Base-by-base conservation (phyloP, 164 flowering plant species). In the Chloranthus sessilifolius region DNA sequence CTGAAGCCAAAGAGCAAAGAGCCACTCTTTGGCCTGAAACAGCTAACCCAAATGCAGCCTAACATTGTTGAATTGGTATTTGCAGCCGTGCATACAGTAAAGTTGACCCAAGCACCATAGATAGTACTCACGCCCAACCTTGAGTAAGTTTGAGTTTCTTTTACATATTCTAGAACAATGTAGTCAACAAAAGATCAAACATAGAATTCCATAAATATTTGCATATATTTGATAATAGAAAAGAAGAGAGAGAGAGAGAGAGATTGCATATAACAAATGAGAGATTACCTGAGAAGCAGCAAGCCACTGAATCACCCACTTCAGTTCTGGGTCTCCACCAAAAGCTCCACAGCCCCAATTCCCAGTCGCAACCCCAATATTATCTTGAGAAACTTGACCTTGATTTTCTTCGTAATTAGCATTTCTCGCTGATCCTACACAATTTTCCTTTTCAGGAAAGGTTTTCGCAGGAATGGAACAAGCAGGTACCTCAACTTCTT, bases 331-430 rank as follows among this genome's bases (percentile, higher is more conserved):
- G 64, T 91, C 95, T 55, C 96, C 98, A 14, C 92, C 96, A 69
- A 85, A 91, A 40, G 90, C 98, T 59, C 98, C 96, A 73, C 96
- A 88, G 6, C 98, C 98, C 98, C 98, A 88, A 57, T 91, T 91
- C 11, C 98, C 98, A 2, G 98, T 91, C 3, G 61, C 96, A 67
- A 91, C 62, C 17, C 96, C 98, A 35, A 82, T 48, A 37, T 49
- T 59, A 34, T 61, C 66, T 30, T 76, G 62, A 38, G 38, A 14
- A 4, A 52, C 61, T 20, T 22, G n/a, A 63, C 1, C 43, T 52
- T 51, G 56, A 51, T 16, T 24, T 34, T 49, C 28, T 44, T 33
- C 52, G 23, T 7, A 12, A 35, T 30, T 35, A 56, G 52, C 33
- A 25, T 44, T 50, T 47, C 43, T 53, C 21, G n/a, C 43, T 47